Evolutionary conservation across 306 rosid species (phyloP).

Genomic region (Cicer bijugum): DNA sequence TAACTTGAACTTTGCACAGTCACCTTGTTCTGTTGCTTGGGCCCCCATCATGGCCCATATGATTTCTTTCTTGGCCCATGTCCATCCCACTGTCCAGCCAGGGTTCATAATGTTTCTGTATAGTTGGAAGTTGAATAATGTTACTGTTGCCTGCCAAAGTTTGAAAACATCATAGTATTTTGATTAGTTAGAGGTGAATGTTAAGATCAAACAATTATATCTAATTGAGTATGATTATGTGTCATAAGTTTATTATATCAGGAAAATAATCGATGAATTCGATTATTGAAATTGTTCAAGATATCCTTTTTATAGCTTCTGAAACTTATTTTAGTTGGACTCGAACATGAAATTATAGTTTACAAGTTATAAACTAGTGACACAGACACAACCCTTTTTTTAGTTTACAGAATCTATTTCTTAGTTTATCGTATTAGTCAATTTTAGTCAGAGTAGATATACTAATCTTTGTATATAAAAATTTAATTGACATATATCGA

Average conservation of each 20-base stretch:
- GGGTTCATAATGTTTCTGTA: slow-evolving; percentile 71
- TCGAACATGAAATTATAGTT: no score
- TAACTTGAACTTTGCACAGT: slow-evolving; percentile 74
- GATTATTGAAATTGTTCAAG: background rate
- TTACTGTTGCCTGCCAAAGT: slow-evolving; percentile 70
- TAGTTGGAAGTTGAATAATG: slow-evolving; percentile 74
- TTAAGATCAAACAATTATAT: background rate
- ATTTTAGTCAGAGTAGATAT: no score
- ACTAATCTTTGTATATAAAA: no score
- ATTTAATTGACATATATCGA: no score
- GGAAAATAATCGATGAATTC: background rate
- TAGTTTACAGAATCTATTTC: no score
- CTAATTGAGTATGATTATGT: background rate
- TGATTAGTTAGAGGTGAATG: background rate
- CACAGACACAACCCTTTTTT: no score
- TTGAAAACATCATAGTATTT: background rate
- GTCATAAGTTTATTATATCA: background rate
- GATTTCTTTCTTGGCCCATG: slow-evolving; percentile 80
- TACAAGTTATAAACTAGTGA: no score
- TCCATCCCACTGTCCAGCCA: slow-evolving; percentile 80
- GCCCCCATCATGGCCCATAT: slow-evolving; percentile 80
- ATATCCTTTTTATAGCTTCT: background rate
- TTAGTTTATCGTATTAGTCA: no score
- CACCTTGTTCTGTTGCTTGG: slow-evolving; percentile 84
- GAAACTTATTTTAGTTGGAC: background rate